Evolutionary conservation across 2,329 filamentous ascomycete species (phyloP).

Genomic region (Bertia moriformis): DNA sequence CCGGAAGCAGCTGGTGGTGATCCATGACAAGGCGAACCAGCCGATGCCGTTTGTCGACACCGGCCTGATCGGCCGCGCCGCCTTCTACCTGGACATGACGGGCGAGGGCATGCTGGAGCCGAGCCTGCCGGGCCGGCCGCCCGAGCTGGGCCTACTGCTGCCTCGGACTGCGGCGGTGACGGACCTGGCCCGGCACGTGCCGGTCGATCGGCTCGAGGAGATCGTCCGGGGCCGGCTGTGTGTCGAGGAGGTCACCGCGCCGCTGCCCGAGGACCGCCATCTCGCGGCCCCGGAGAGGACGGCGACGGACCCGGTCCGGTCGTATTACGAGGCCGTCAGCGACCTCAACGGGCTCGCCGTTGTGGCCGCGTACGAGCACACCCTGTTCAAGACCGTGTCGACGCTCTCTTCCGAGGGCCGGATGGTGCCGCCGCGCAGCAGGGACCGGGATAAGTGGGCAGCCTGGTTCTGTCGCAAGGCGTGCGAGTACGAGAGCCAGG

Average conservation of each 20-base stretch:
- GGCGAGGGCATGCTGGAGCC: constrained; percentile 1
- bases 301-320: constrained; percentile 5
- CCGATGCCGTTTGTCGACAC: too few relatives aligned
- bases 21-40: constrained; percentile 4
- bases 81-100: constrained; percentile 1
- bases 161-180: not conserved
- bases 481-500: constrained; percentile 13
- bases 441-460: constrained; percentile 2
- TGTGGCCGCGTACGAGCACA: constrained; percentile 10
- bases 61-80: constrained; percentile 13
- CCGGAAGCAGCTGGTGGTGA: constrained; percentile 11
- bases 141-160: not conserved
- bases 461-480: constrained; percentile 11
- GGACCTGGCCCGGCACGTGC: not conserved
- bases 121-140: not conserved
- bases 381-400: constrained; percentile 5
- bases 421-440: not conserved
- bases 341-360: constrained; percentile 13
- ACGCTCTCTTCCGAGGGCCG: constrained; percentile 5
- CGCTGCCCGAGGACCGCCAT: constrained; percentile 1
- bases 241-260: not conserved
- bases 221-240: not conserved
- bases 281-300: constrained; percentile 7
- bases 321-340: constrained; percentile 11
- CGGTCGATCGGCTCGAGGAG: not conserved